These are phyloP conservation scores for Lenwebbia sp. DNA, from an alignment of 345 rosid species.

Conservation along the genomic window DNA sequence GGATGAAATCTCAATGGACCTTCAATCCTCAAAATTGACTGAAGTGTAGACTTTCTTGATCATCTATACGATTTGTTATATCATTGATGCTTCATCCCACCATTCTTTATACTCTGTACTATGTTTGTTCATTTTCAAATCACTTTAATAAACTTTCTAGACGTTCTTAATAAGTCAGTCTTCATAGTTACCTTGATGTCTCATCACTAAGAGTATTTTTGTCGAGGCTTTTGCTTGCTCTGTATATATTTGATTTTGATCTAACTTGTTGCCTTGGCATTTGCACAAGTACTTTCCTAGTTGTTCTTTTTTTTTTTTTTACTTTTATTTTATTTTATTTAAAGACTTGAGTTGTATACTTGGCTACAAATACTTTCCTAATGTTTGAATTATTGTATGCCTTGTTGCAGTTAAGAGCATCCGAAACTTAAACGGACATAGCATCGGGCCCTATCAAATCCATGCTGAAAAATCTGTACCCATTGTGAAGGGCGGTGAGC, in stretches of 20 bases:
- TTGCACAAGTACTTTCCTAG: neutral
- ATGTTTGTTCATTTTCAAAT: neutral
- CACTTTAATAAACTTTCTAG: neutral
- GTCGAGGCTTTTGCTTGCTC: neutral
- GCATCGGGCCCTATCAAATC: constrained; percentile 78
- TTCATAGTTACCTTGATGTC: neutral
- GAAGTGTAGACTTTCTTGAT: neutral
- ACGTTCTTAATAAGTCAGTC: neutral
- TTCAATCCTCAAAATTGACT: neutral
- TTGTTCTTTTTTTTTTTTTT: too few species aligned
- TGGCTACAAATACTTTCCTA: neutral
- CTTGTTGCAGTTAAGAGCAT: constrained; percentile 68
- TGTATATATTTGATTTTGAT: neutral
- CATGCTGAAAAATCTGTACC: constrained; percentile 98
- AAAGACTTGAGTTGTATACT: neutral
- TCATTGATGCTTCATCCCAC: neutral
- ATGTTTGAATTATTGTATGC: neutral
- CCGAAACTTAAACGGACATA: constrained; percentile 81
- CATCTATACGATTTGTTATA: neutral
- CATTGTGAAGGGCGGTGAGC: constrained; percentile 93
- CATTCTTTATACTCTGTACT: neutral
- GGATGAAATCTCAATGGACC: neutral
- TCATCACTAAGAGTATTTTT: neutral
- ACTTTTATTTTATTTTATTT: neutral
- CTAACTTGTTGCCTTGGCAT: neutral